Evolutionary conservation across 164 flowering plant genomes (phyloP).

Genomic region (Saururus chinensis): DNA sequence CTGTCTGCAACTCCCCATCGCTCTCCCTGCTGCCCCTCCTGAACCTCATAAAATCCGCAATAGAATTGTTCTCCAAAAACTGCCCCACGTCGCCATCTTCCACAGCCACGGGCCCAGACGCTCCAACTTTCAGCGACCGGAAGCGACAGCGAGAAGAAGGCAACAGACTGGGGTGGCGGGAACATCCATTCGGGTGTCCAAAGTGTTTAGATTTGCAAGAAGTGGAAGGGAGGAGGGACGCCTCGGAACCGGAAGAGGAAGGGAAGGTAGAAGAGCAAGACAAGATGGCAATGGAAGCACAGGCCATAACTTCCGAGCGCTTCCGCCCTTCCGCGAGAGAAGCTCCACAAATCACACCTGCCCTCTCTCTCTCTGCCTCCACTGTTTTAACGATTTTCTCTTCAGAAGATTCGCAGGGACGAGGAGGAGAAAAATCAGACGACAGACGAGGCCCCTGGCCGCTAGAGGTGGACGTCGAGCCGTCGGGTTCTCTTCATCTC

Average conservation of each 20-base stretch:
- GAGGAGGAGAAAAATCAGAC: too few species aligned
- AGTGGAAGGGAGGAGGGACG: slow-evolving; percentile 4
- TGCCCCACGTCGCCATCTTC: slow-evolving; percentile 44
- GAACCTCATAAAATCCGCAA: slow-evolving; percentile 94
- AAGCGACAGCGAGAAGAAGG: background rate
- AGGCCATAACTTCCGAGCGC: slow-evolving; percentile 26
- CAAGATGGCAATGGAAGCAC: slow-evolving; percentile 23
- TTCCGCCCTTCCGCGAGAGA: background rate
- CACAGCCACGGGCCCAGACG: slow-evolving; percentile 8
- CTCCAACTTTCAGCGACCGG: slow-evolving; percentile 9
- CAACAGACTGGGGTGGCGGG: too few species aligned
- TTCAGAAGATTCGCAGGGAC: too few species aligned
- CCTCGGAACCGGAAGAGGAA: slow-evolving; percentile 16
- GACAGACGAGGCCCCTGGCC: too few species aligned
- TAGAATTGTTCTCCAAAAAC: slow-evolving; percentile 49
- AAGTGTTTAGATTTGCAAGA: background rate
- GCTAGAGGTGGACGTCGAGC: too few species aligned
- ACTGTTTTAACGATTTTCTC: too few species aligned
- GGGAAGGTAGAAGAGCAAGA: slow-evolving; percentile 25
- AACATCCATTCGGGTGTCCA: too few species aligned
- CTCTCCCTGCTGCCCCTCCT: slow-evolving; percentile 18
- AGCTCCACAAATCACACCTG: too few species aligned
- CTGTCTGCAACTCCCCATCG: slow-evolving; percentile 77
- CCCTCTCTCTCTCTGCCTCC: too few species aligned
- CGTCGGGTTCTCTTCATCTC: too few species aligned